Conservation (phyloP, 2,329 filamentous ascomycete genomes). For the Botrytis elliptica region DNA sequence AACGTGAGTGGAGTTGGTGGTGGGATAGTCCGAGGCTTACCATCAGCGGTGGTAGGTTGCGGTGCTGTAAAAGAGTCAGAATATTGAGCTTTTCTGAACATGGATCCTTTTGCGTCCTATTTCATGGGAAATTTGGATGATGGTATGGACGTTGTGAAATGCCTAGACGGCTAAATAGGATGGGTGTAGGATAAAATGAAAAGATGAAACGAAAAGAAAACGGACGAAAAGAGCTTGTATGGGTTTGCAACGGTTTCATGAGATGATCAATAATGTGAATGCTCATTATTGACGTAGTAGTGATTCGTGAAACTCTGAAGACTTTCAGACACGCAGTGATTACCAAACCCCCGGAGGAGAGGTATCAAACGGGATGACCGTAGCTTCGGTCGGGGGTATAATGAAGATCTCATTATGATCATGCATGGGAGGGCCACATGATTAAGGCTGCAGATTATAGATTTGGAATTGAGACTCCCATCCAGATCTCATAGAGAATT, state of each 20-base stretch:
- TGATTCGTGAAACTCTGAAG: not conserved
- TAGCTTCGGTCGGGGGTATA: not conserved
- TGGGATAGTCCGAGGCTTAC: conserved; percentile 30
- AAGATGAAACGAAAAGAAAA: not conserved
- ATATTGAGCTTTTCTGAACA: not conserved
- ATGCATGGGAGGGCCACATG: not conserved
- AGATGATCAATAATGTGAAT: not conserved
- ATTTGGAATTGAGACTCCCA: too few relatives aligned
- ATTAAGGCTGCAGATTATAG: not conserved
- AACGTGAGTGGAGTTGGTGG: conserved; percentile 35
- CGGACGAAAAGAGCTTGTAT: not conserved
- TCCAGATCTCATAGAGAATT: not conserved
- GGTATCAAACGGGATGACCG: not conserved
- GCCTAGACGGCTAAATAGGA: not conserved
- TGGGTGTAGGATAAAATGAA: not conserved
- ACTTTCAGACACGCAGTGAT: conserved; percentile 1
- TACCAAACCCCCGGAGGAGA: not conserved
- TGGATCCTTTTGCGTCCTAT: not conserved
- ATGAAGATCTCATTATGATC: not conserved
- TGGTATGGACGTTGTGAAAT: not conserved
- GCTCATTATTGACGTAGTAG: not conserved
- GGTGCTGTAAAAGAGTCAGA: conserved; percentile 27
- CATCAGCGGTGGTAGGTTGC: conserved; percentile 25
- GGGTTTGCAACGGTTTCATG: not conserved
- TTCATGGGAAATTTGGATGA: not conserved